phyloP scores from a whole-genome alignment of 805 yeast species.

The Priceomyces haplophilus region DNA sequence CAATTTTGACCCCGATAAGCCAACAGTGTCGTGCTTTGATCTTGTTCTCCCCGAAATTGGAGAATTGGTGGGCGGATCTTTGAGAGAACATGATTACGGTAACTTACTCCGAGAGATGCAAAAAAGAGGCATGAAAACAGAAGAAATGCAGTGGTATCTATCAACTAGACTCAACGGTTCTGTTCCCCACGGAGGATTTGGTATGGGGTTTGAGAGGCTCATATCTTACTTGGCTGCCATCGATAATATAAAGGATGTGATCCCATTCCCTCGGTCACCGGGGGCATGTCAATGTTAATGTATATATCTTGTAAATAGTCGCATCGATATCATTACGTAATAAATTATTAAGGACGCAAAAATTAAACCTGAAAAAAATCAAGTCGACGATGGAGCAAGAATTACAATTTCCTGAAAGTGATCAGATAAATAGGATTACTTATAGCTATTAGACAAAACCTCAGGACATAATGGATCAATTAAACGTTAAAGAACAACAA shows the following conservation, averaged over 20 bases:
- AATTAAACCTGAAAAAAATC: not conserved
- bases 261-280: slow-evolving; percentile 80
- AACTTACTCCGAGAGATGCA: slow-evolving; percentile 49
- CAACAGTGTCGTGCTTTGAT: slow-evolving; percentile 88
- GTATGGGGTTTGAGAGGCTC: slow-evolving; percentile 89
- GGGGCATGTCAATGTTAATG: slow-evolving; percentile 30
- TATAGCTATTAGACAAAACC: not conserved
- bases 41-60: slow-evolving; percentile 88
- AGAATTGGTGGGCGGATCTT: slow-evolving; percentile 90
- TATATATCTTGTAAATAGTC: slow-evolving; percentile 5
- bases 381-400: not conserved
- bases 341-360: not conserved
- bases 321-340: slow-evolving; percentile 1
- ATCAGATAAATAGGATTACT: not conserved
- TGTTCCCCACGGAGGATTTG: slow-evolving; percentile 96
- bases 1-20: slow-evolving; percentile 23
- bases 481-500: slow-evolving; percentile 94
- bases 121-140: slow-evolving; percentile 53
- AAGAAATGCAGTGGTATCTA: slow-evolving; percentile 75
- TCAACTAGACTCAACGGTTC: slow-evolving; percentile 72
- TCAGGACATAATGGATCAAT: slow-evolving; percentile 72
- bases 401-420: not conserved
- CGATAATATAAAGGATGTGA: slow-evolving; percentile 81
- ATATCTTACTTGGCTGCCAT: slow-evolving; percentile 68
- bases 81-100: slow-evolving; percentile 71